phyloP scores from a whole-genome alignment of 1,284 basidiomycete species.

The Earliella scabrosa region DNA sequence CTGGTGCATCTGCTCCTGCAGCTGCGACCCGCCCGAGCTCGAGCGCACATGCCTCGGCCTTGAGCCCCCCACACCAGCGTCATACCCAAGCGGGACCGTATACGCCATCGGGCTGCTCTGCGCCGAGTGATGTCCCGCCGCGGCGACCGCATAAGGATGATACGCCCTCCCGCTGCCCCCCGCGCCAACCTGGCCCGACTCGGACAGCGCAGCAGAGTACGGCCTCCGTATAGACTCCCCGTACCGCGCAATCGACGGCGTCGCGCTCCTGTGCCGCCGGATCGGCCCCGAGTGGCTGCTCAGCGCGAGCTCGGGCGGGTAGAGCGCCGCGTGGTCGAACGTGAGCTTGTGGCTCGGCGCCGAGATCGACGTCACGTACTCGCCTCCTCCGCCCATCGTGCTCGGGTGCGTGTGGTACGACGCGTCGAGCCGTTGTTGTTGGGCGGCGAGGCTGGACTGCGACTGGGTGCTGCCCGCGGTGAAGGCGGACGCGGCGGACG shows the following conservation, averaged over 20 bases:
- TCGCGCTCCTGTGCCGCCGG: conserved; percentile 74
- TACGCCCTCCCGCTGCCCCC: conserved; percentile 39
- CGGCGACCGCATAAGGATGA: conserved; percentile 55
- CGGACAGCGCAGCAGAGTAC: conserved; percentile 46
- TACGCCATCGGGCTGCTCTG: conserved; percentile 63
- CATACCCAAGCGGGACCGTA: conserved; percentile 46
- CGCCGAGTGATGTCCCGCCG: conserved; percentile 43
- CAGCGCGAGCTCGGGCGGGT: conserved; percentile 42
- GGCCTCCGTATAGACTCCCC: conserved; percentile 56
- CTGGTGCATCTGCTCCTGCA: conserved; percentile 38
- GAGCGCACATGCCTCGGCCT: conserved; percentile 21
- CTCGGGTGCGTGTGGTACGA: conserved; percentile 20
- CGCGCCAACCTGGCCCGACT: conserved; percentile 33
- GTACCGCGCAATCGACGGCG: conserved; percentile 59
- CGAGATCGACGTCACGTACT: conserved; percentile 51
- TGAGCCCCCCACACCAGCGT: neutral
- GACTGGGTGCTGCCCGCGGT: conserved; percentile 29
- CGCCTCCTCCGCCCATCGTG: too few species aligned
- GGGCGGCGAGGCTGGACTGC: neutral
- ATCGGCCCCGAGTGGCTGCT: conserved; percentile 53
- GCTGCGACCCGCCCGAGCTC: conserved; percentile 30
- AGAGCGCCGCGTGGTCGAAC: conserved; percentile 62
- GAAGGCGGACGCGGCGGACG: conserved; percentile 44
- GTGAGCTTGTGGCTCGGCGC: conserved; percentile 69
- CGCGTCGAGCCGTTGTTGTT: conserved; percentile 19